phyloP scores from a whole-genome alignment of 2,329 filamentous ascomycete species.

The Pseudonectria foliicola region DNA sequence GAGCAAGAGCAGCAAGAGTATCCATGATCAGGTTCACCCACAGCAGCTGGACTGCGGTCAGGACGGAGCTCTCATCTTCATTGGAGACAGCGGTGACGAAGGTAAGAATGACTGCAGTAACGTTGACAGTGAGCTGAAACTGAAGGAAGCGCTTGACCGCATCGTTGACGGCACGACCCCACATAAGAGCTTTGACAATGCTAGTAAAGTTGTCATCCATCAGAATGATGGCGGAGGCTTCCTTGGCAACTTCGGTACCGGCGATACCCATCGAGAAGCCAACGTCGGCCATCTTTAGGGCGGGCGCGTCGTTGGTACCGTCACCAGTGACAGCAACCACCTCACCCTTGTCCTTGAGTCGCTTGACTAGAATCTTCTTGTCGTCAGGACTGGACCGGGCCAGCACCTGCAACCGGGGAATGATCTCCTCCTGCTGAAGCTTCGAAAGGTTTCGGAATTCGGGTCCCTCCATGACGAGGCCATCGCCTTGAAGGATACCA shows the following conservation, averaged over 20 bases:
- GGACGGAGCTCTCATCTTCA: slow-evolving; percentile 60
- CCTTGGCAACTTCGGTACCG: slow-evolving; percentile 77
- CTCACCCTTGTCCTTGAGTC: slow-evolving; percentile 65
- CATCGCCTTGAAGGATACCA: slow-evolving; percentile 62
- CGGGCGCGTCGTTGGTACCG: slow-evolving; percentile 77
- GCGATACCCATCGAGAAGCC: slow-evolving; percentile 83
- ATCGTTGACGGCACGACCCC: slow-evolving; percentile 72
- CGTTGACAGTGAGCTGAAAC: slow-evolving; percentile 80
- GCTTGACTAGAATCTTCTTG: slow-evolving; percentile 65
- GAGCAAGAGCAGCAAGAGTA: slow-evolving; percentile 80
- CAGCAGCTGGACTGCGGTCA: slow-evolving; percentile 84
- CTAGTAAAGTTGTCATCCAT: slow-evolving; percentile 86
- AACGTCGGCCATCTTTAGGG: slow-evolving; percentile 73
- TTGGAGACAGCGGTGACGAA: slow-evolving; percentile 81
- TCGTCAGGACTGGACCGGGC: slow-evolving; percentile 71
- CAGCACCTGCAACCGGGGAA: slow-evolving; percentile 63
- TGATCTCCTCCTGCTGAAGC: slow-evolving; percentile 57
- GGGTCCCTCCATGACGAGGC: slow-evolving; percentile 70
- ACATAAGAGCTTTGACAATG: slow-evolving; percentile 77
- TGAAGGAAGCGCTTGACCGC: slow-evolving; percentile 71
- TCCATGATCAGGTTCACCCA: slow-evolving; percentile 99
- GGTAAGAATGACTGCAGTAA: slow-evolving; percentile 80
- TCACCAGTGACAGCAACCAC: slow-evolving; percentile 79
- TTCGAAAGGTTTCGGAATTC: slow-evolving; percentile 66
- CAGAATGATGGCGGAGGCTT: slow-evolving; percentile 76